Conservation (phyloP, 2,329 filamentous ascomycete genomes). For the Diaporthe amygdali region DNA sequence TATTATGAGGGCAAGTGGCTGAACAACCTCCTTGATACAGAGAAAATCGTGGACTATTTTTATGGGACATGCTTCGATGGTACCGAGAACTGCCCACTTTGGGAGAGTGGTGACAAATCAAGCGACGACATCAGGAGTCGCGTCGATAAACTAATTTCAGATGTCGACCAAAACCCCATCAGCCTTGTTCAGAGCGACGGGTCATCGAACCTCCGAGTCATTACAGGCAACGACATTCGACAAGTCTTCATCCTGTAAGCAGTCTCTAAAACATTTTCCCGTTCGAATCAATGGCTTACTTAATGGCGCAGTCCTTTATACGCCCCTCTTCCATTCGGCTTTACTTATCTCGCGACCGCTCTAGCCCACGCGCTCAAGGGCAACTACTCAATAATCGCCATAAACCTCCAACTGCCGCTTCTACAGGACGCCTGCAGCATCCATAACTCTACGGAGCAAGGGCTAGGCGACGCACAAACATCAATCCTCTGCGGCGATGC, state of each 20-base stretch:
- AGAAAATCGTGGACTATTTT: conserved; percentile 39
- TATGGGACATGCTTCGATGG: conserved; percentile 42
- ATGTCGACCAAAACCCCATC: conserved; percentile 34
- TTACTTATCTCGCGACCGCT: conserved; percentile 21
- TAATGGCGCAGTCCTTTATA: conserved; percentile 34
- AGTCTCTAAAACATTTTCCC: not conserved
- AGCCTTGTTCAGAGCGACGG: conserved; percentile 27
- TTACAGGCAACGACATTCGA: conserved; percentile 40
- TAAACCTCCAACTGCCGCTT: not conserved
- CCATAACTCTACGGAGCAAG: conserved; percentile 1
- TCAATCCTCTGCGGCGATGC: conserved; percentile 44
- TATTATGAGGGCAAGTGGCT: conserved; percentile 38
- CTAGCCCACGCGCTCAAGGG: conserved; percentile 35
- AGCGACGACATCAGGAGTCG: conserved; percentile 37
- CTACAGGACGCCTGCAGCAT: conserved; percentile 22
- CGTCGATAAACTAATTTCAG: conserved; percentile 36
- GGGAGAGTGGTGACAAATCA: conserved; percentile 31
- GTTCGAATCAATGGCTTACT: not conserved
- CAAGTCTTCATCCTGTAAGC: conserved; percentile 29
- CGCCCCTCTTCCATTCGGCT: conserved; percentile 30
- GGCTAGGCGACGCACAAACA: conserved; percentile 29
- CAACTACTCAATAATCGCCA: conserved; percentile 32
- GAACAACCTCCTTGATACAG: conserved; percentile 43
- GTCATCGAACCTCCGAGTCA: conserved; percentile 30
- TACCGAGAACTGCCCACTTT: conserved; percentile 37